Base-by-base conservation (phyloP, 176 grass and related monocot species). In the Aegilops tauschii region DNA sequence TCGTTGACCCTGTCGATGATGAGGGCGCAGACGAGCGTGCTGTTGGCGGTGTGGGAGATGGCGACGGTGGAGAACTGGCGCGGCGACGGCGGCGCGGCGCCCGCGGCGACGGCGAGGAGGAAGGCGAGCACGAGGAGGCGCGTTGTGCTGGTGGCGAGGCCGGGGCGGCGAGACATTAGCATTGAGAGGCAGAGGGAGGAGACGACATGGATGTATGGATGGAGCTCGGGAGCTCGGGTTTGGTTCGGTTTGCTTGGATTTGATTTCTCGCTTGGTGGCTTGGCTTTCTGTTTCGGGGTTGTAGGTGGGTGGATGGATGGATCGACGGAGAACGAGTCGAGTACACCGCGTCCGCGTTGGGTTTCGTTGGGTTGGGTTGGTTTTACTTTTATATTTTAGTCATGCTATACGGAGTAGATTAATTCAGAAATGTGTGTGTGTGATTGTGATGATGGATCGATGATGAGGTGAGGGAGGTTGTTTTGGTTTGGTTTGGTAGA, bases 21-120 rank as follows among this genome's bases (percentile, higher is more conserved):
- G 61, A 98, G 93, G 6, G 93, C 87, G 83, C 93, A 95, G 54
- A 98, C 84, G 63, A 92, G 18, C 12, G 92, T 90, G 34, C 64
- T 5, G 64, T 86, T 35, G 65, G 28, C 9, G 3, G 81, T 12
- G 80, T 85, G 67, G 17, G 95, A 89, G 86, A 94, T 92, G 65
- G 95, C 80, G 5, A 94, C 54, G 10, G 92, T 93, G 29, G 95
- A 92, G 84, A 97, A 87, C 73, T 88, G 84, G 23, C 50, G 47
- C 75, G 84, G 16, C 12, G 80, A 70, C 16, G 87, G 40, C 65
- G 84, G 30, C 12, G 82, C 77, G 18, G 86, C 12, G 73, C 1
- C 31, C 31, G 52, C 3, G 23, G 42, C 10, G 76, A 8, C 7
- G 72, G 39, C 36, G 86, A 42, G 29, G 58, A 30, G 2, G 8